These are phyloP conservation scores for Solidago caesia DNA, from an alignment of 129 eudicot species.

Conservation along the genomic window DNA sequence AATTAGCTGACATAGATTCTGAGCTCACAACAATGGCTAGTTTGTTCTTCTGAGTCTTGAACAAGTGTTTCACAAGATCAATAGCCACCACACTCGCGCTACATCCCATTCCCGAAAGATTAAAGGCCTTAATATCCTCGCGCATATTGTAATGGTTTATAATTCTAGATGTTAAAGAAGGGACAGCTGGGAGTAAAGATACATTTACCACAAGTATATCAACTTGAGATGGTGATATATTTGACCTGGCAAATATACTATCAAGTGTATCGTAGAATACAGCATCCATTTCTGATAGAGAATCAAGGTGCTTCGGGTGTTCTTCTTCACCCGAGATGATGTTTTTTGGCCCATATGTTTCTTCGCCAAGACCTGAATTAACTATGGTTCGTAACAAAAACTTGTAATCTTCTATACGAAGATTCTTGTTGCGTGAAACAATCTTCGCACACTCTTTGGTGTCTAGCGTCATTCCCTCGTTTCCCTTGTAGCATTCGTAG, in stretches of 20 bases:
- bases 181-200: constrained; percentile 43
- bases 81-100: constrained; percentile 58
- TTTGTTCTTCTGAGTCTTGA: constrained; percentile 43
- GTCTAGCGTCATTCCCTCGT: constrained; percentile 43
- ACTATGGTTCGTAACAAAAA: constrained; percentile 54
- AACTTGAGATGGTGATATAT: constrained; percentile 38
- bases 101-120: constrained; percentile 67
- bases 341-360: constrained; percentile 51
- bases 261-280: constrained; percentile 51
- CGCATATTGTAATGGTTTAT: constrained; percentile 58
- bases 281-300: constrained; percentile 54
- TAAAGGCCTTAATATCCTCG: constrained; percentile 46
- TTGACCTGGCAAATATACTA: constrained; percentile 37
- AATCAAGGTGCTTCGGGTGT: constrained; percentile 33
- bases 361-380: constrained; percentile 65
- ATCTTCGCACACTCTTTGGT: constrained; percentile 44
- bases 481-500: constrained; percentile 66
- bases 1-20: constrained; percentile 53
- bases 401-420: constrained; percentile 38
- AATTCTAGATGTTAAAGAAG: constrained; percentile 56
- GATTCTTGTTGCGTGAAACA: constrained; percentile 45
- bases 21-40: constrained; percentile 58
- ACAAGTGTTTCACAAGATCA: constrained; percentile 48
- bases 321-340: constrained; percentile 48
- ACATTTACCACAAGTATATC: constrained; percentile 66